Evolutionary conservation across 495 filamentous ascomycete genomes (phyloP).

Genomic region (Aspergillus heteromorphus): DNA sequence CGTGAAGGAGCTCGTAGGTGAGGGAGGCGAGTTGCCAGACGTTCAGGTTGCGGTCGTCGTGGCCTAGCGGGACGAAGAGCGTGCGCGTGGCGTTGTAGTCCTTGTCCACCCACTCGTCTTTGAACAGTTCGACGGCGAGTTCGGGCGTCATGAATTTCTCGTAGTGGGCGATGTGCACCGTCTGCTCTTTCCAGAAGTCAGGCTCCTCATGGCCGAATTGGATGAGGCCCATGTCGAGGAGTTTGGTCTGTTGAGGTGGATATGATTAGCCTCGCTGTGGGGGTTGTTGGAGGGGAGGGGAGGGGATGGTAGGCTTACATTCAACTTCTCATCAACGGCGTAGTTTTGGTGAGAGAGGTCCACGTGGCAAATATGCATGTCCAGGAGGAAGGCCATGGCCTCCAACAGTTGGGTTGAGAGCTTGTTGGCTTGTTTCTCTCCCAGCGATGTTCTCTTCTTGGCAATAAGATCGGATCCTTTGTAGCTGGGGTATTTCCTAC

Average conservation of each 20-base stretch:
- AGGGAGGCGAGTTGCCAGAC: slow-evolving; percentile 22
- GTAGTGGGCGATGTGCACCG: not conserved
- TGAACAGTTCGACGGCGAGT: not conserved
- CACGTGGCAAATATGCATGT: slow-evolving; percentile 21
- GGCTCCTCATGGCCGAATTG: not conserved
- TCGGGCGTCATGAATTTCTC: not conserved
- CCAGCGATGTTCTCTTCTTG: slow-evolving; percentile 10
- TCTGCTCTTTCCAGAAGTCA: not conserved
- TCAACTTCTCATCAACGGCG: not conserved
- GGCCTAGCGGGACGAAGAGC: no score
- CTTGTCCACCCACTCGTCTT: not conserved
- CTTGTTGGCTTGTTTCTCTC: slow-evolving; percentile 21
- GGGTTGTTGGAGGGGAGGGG: not conserved
- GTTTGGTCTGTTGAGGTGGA: not conserved
- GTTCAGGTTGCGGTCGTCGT: no score
- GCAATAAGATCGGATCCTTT: not conserved
- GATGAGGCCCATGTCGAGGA: not conserved
- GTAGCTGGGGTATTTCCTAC: not conserved
- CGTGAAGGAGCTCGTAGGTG: slow-evolving; percentile 22
- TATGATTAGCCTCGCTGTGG: not conserved
- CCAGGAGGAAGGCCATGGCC: slow-evolving; percentile 17
- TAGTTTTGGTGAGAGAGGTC: slow-evolving; percentile 24
- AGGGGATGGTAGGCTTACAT: not conserved
- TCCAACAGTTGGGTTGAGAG: slow-evolving; percentile 23
- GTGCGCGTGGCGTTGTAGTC: no score